These are phyloP conservation scores for Malus fusca DNA, from an alignment of 306 rosid species.

Conservation along the genomic window DNA sequence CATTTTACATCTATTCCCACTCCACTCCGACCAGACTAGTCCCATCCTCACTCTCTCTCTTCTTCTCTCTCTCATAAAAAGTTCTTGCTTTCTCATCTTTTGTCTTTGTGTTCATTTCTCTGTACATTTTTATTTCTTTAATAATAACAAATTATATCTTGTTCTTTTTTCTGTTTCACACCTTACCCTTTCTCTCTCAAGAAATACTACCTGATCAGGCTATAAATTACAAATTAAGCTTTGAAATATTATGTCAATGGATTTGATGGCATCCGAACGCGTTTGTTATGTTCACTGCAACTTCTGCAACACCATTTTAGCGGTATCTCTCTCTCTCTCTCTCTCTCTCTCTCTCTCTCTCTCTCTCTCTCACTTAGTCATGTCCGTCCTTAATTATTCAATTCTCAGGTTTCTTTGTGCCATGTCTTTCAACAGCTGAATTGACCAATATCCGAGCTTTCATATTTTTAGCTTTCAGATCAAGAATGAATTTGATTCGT, in stretches of 20 bases:
- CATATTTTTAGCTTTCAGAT: slow-evolving; percentile 7
- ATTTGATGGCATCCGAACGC: slow-evolving; percentile 88
- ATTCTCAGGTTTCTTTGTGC: not conserved
- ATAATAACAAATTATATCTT: not conserved
- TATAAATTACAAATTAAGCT: slow-evolving; percentile 5
- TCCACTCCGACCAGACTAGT: slow-evolving; percentile 69
- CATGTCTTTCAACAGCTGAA: slow-evolving; percentile 28
- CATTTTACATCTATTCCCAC: slow-evolving; percentile 25
- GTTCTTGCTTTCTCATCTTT: not conserved
- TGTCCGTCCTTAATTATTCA: not conserved
- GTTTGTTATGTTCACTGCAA: slow-evolving; percentile 99
- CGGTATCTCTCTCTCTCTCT: slow-evolving; percentile 60
- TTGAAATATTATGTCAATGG: slow-evolving; percentile 64
- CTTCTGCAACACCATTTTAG: slow-evolving; percentile 99
- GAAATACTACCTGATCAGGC: slow-evolving; percentile 12
- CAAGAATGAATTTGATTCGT: not conserved
- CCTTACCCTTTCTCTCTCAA: not conserved
- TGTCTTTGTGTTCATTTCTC: slow-evolving; percentile 6
- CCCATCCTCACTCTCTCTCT: slow-evolving; percentile 53
- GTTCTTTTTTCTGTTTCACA: slow-evolving; percentile 1
- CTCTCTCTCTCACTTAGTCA: not conserved
- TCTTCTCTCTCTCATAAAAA: slow-evolving; percentile 14
- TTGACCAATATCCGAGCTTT: slow-evolving; percentile 21
- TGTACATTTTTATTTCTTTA: slow-evolving; percentile 16
- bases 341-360: slow-evolving; percentile 7